Percentiles rank a stretch among this genome's conserved stretches.
Conservation (phyloP, 2,329 filamentous ascomycete species). For the Esteya vermicola region DNA sequence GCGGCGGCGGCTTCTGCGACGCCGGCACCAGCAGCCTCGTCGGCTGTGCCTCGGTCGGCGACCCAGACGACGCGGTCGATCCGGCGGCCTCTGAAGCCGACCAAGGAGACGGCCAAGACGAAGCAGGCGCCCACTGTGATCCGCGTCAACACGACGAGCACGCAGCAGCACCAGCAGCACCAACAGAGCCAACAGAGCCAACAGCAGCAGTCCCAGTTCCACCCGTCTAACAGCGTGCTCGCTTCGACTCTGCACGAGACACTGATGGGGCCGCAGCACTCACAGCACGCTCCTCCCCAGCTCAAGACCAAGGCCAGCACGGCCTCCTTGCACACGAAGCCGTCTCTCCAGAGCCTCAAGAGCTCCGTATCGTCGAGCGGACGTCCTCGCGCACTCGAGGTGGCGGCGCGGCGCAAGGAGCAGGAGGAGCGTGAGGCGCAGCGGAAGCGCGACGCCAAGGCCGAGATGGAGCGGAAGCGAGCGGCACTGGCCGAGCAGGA, state of each 20-base stretch:
- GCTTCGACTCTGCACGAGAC: slow-evolving; percentile 46
- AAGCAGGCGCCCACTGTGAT: slow-evolving; percentile 61
- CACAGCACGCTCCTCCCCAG: slow-evolving; percentile 27
- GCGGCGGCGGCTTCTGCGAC: too few relatives aligned
- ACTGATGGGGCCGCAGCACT: slow-evolving; percentile 21
- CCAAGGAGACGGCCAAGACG: slow-evolving; percentile 44
- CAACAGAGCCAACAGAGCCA: slow-evolving; percentile 35
- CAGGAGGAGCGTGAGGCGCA: slow-evolving; percentile 70
- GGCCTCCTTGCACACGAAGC: slow-evolving; percentile 45
- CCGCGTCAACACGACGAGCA: slow-evolving; percentile 49
- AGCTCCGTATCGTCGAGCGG: slow-evolving; percentile 47
- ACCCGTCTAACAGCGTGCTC: slow-evolving; percentile 42
- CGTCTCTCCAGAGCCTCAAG: slow-evolving; percentile 47
- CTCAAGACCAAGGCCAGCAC: slow-evolving; percentile 53
- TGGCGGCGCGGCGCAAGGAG: slow-evolving; percentile 71
- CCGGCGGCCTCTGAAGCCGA: slow-evolving; percentile 47
- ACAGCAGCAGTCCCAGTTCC: slow-evolving; percentile 40
- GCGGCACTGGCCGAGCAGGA: slow-evolving; percentile 50
- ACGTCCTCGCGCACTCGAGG: slow-evolving; percentile 56
- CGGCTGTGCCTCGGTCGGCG: slow-evolving; percentile 25
- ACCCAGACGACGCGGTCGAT: slow-evolving; percentile 35
- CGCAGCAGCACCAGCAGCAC: slow-evolving; percentile 41
- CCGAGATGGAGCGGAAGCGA: slow-evolving; percentile 65
- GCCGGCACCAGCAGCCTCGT: too few relatives aligned
- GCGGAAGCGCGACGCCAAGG: slow-evolving; percentile 67